Evolutionary conservation across 1,139 yeast species (phyloP), one percentile per base, ranked within the genome.

Genomic region (Kurtzmaniella quercitrusa): DNA sequence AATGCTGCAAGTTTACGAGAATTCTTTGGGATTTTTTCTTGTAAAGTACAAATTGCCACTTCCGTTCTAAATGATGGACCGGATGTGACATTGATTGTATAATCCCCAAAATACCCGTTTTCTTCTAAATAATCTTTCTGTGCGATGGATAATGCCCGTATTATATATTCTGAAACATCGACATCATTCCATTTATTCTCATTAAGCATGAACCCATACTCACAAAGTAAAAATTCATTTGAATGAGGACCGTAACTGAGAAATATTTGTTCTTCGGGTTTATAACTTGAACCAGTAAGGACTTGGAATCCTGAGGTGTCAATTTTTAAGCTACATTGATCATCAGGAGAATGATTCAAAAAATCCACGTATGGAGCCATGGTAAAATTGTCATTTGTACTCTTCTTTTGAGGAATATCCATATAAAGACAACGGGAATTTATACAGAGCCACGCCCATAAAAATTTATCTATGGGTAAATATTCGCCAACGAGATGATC

Each of bases 291-390:
- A 0, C 72, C 56, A 2, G 82, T 64, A 23, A 58, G 56, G 1
- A 82, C 84, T 40, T 68, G 72, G 52, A 80, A 81, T 2, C 85
- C 86, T 3, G 53, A 49, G 3, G 61, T 51, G 52, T 74, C 74
- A 18, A 77, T 70, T 37, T 71, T 69, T 39, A 82, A 60, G 2
- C 62, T 60, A 47, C 88, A 82, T 40, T 74, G 77, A 36, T 78
- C 80, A 1, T 69, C 69, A 28, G 74, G 62, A 9, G 80, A 67
- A 61, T 93, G 98, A 63, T 93, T 93, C 44, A 93, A 66, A 57
- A 87, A 86, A 65, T 93, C 98, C 12, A 91, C 91, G 50, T 71
- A 84, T 0, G 98, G 98, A 0, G 94, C 97, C 79, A 93, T 68
- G 1, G 98, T 88, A 62, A 89, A 83, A 56, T 88, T 85, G 51